Conservation (phyloP, 306 rosid genomes). For the Trichosanthes truncata region DNA sequence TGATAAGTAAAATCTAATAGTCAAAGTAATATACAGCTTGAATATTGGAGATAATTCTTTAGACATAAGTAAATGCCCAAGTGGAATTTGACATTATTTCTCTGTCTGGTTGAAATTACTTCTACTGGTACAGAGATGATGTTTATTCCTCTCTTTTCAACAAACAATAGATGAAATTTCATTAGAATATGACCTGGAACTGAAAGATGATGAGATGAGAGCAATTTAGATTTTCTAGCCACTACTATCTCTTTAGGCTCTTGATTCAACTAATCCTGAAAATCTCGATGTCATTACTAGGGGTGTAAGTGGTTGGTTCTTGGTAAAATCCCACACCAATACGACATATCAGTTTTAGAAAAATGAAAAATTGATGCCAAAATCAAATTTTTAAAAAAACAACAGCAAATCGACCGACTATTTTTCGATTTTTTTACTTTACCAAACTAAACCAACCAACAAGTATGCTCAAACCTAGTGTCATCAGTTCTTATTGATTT, state of each 20-base stretch:
- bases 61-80: background rate
- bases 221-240: background rate
- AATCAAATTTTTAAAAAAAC: background rate
- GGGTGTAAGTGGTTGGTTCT: background rate
- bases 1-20: background rate
- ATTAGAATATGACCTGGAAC: background rate
- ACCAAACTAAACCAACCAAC: background rate
- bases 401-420: background rate
- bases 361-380: background rate
- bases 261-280: background rate
- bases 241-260: background rate
- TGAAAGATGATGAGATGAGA: background rate
- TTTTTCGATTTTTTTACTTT: background rate
- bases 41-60: background rate
- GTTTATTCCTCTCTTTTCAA: background rate
- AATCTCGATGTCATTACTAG: background rate
- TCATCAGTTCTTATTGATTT: background rate
- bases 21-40: background rate
- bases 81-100: background rate
- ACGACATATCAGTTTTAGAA: background rate
- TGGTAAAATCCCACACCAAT: no score
- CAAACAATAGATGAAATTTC: background rate
- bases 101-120: background rate
- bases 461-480: background rate
- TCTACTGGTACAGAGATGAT: background rate